phyloP scores from a whole-genome alignment of 2,329 filamentous ascomycete species.

The Ophiobolus disseminans region DNA sequence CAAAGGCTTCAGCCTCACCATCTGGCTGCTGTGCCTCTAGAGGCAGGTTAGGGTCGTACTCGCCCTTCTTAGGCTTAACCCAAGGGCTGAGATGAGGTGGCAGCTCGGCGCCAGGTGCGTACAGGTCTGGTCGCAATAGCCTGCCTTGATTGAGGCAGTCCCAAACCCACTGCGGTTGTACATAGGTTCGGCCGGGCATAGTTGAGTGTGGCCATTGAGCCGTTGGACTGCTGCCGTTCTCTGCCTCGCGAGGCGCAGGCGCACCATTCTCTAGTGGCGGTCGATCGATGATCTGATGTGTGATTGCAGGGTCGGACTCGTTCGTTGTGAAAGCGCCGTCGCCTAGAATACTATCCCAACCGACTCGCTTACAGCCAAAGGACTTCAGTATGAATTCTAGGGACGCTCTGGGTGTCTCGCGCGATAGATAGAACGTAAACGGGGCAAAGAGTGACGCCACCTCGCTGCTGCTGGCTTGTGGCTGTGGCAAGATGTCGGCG shows the following conservation, averaged over 20 bases:
- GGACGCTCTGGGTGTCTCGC: conserved; percentile 88
- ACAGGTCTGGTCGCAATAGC: conserved; percentile 83
- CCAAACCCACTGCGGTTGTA: conserved; percentile 99
- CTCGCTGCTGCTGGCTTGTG: conserved; percentile 69
- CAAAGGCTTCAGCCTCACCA: conserved; percentile 78
- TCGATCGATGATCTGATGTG: conserved; percentile 94
- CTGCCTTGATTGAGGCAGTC: conserved; percentile 93
- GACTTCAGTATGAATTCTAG: conserved; percentile 92
- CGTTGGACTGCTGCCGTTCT: conserved; percentile 62
- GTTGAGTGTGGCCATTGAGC: conserved; percentile 67
- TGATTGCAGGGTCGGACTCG: conserved; percentile 86
- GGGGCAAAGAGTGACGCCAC: conserved; percentile 81
- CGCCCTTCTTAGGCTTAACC: conserved; percentile 83
- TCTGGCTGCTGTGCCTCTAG: conserved; percentile 88
- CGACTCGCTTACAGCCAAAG: conserved; percentile 94
- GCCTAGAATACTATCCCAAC: conserved; percentile 90
- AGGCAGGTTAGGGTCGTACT: conserved; percentile 88
- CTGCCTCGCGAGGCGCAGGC: conserved; percentile 51
- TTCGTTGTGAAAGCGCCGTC: conserved; percentile 91
- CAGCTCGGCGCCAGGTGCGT: conserved; percentile 86
- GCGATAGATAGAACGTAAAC: conserved; percentile 90
- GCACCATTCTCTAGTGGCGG: conserved; percentile 67
- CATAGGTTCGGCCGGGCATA: conserved; percentile 88
- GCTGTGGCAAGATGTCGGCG: conserved; percentile 86
- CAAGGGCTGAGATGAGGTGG: conserved; percentile 96